phyloP scores from a whole-genome alignment of 805 yeast genomes.

The Wickerhamomyces queroliae region DNA sequence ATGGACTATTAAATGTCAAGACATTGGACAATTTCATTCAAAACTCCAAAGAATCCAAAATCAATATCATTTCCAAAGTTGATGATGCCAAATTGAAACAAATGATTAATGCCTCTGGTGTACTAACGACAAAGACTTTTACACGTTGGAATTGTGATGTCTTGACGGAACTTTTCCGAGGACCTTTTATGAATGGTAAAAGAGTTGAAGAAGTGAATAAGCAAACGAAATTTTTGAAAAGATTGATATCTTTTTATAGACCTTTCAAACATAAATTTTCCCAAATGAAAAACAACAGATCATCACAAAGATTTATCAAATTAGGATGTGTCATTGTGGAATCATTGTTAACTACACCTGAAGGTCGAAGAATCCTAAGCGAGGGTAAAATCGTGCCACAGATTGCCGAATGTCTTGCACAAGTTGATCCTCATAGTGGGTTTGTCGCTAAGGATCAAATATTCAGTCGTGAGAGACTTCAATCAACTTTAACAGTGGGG shows the following conservation, averaged over 20 bases:
- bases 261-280: slow-evolving; percentile 87
- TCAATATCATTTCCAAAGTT: slow-evolving; percentile 5
- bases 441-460: slow-evolving; percentile 69
- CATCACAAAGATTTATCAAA: slow-evolving; percentile 50
- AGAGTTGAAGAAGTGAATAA: slow-evolving; percentile 72
- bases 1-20: slow-evolving; percentile 26
- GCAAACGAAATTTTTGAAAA: slow-evolving; percentile 80
- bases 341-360: slow-evolving; percentile 52
- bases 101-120: slow-evolving; percentile 61
- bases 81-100: slow-evolving; percentile 68
- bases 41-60: slow-evolving; percentile 13
- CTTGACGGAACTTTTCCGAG: slow-evolving; percentile 66
- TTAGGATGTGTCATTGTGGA: slow-evolving; percentile 75
- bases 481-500: slow-evolving; percentile 64
- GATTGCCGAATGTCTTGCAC: slow-evolving; percentile 83
- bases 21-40: slow-evolving; percentile 17
- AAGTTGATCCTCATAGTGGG: slow-evolving; percentile 75
- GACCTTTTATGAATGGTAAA: slow-evolving; percentile 70
- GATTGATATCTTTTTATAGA: slow-evolving; percentile 79
- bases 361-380: slow-evolving; percentile 60
- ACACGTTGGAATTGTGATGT: slow-evolving; percentile 86
- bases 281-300: slow-evolving; percentile 40
- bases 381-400: slow-evolving; percentile 82
- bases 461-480: slow-evolving; percentile 53
- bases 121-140: slow-evolving; percentile 72